Base-by-base conservation (phyloP, 768 basidiomycete species). In the Serendipita vermifera region DNA sequence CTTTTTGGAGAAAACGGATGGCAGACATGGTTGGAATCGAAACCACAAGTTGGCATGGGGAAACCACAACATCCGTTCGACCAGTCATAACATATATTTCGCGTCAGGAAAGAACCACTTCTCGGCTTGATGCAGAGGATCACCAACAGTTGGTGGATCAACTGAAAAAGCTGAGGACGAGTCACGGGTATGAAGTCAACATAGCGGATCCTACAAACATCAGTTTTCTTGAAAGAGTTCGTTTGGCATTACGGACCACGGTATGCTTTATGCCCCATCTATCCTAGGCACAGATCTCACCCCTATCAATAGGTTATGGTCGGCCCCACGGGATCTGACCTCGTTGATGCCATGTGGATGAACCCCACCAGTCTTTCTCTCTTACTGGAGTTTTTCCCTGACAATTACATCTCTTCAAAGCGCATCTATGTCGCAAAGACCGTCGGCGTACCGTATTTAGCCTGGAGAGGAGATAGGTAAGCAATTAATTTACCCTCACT, bases 321-420 rank as follows among this genome's bases (percentile, higher is more conserved):
- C 27, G 46, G 46, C 17, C 20, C 46, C 1, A 20, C 46, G 4
- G 46, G 46, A 26, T 15, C 22, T 15, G n/a, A 29, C 29, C 11
- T 51, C 11, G 31, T 26, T 9, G 22, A 51, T n/a, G 22, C 27
- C n/a, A 51, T 51, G 20, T 51, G 46, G 46, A 51, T 51, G 46
- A 20, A 20, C 17, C 20, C 27, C 5, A 31, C 20, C 29, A 51
- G 27, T n/a, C 46, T 20, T 26, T n/a, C 20, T 15, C 17, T 31
- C 29, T 20, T 29, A 5, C 24, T 51, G 5, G 46, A 51, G 46
- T 22, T 51, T 26, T 51, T 51, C 29, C 46, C 46, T 4, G 46
- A 51, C 9, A n/a, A 26, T 7, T 51, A 51, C n/a, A 20, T 51
- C 9, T 22, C 46, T 5, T n/a, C 46, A 7, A 51, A 51, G 22